Conservation (phyloP, 129 eudicot genomes). For the Tanacetum coccineum region DNA sequence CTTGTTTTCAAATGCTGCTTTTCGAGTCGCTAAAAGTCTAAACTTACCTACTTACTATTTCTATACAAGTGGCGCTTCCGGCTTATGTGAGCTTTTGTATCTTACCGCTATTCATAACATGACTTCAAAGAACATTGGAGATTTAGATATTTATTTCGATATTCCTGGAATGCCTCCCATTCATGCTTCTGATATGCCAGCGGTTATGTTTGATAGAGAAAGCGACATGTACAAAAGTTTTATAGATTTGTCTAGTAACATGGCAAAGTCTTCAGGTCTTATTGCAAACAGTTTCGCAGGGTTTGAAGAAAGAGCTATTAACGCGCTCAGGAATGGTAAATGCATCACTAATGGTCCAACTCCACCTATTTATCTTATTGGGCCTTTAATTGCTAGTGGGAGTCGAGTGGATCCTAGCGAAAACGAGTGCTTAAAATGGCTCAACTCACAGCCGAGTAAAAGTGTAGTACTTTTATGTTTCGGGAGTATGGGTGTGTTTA, state of each 20-base stretch:
- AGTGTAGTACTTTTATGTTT: slow-evolving; percentile 74
- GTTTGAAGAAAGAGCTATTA: slow-evolving; percentile 42
- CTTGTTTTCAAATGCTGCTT: slow-evolving; percentile 55
- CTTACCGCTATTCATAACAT: slow-evolving; percentile 40
- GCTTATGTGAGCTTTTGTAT: slow-evolving; percentile 33
- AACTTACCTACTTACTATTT: slow-evolving; percentile 57
- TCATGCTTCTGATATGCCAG: slow-evolving; percentile 30
- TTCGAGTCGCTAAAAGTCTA: slow-evolving; percentile 33
- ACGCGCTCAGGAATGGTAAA: slow-evolving; percentile 36
- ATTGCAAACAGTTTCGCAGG: slow-evolving; percentile 37
- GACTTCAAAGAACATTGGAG: slow-evolving; percentile 25
- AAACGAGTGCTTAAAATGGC: slow-evolving; percentile 56
- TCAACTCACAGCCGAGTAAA: slow-evolving; percentile 51
- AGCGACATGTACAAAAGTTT: slow-evolving; percentile 24
- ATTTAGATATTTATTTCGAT: slow-evolving; percentile 23
- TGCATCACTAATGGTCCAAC: slow-evolving; percentile 33
- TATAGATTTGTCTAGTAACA: slow-evolving; percentile 17
- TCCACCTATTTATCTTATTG: slow-evolving; percentile 53
- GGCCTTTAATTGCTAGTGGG: slow-evolving; percentile 44
- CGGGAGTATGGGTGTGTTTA: slow-evolving; percentile 61
- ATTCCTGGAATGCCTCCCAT: slow-evolving; percentile 57
- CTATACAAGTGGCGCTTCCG: slow-evolving; percentile 44
- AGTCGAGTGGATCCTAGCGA: background rate
- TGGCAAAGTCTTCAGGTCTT: slow-evolving; percentile 42
- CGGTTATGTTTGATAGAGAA: slow-evolving; percentile 22